Evolutionary conservation across 164 flowering plant genomes (phyloP), one percentile per base, ranked within the genome.

Genomic region (Sextonia rubra): DNA sequence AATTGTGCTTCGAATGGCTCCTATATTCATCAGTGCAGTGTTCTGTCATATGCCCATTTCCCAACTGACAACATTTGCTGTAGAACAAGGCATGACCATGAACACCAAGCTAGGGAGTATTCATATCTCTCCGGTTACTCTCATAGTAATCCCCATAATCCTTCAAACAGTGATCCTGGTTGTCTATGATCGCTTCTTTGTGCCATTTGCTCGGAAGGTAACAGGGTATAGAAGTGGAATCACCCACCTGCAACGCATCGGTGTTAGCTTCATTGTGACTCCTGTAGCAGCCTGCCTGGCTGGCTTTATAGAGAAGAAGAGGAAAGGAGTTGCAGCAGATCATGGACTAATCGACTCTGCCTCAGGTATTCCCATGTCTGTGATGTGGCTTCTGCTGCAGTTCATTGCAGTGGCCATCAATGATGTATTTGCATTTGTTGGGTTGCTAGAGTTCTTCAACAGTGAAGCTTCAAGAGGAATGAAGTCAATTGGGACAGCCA

Each of bases 371-470:
- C 75, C 75, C 67, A 49, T 72, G 75, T 72, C 69, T 1, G 75
- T 25, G 74, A 0, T 65, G 69, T 72, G 75, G 74, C 62, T 72
- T 17, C 68, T 22, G 12, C 8, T 47, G 5, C 75, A 72, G 27
- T 64, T 64, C 23, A 17, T 65, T 25, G 69, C 49, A 17, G 82
- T 76, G 37, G 63, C 20, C 23, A 25, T 65, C 25, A 49, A 14
- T 2, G 75, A 72, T 44, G 63, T 23, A 18, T 64, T 55, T 25
- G 47, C 61, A n/a, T 64, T 49, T 18, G 62, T 72, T 1, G 97
- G 97, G 4, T 68, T 90, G 77, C 55, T 90, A 22, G 92, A 92
- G 70, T 89, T 90, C 69, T 92, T 90, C 88, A 88, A 85, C 79
- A 82, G 88, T 3, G 93, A 92, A 66, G 92, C 90, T 2, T 90